Evolutionary conservation across 1,284 basidiomycete species (phyloP), one percentile per base, ranked within the genome.

Genomic region (Ustilago shanxiensis): DNA sequence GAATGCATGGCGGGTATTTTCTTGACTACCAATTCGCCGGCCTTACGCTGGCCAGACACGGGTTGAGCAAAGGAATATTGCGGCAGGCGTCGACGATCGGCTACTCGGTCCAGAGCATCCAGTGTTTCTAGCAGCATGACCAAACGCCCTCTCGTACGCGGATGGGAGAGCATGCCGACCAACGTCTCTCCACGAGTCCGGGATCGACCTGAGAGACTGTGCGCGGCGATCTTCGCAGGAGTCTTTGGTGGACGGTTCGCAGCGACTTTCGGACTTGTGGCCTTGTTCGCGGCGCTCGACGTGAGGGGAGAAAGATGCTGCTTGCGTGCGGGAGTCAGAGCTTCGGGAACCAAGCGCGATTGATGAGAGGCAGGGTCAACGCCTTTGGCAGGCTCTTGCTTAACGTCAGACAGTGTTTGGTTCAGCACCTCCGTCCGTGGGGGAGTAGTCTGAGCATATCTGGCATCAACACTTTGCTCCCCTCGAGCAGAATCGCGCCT

Each of bases 131-230:
- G 47, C 8, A 72, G 57, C 49, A 64, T 45, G 22, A 72, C 28
- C 24, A 72, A 44, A 20, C 65, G 70, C 51, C 56, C 57, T 31
- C 53, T 55, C 16, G 49, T 60, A 39, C 70, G 60, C 9, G 70
- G 64, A 57, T 72, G 56, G 16, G 65, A 72, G 3, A 67, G 65
- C 60, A 72, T 56, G 9, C 53, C 61, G 9, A 58, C 44, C 47
- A 72, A 18, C 3, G 35, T 28, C 8, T 63, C 64, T 35, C 60
- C 49, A 26, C 53, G 39, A n/a, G 52, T 13, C 35, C 20, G 50
- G n/a, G 29, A 9, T 20, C 60, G 56, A 49, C 26, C 26, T 7
- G 33, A 37, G 9, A 44, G 18, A 28, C 54, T 49, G n/a, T n/a
- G n/a, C n/a, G n/a, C n/a, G 18, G 20, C 26, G 1, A 51, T 10